phyloP scores from a whole-genome alignment of 2,329 filamentous ascomycete genomes.

The Chaetomiaceae sp. region DNA sequence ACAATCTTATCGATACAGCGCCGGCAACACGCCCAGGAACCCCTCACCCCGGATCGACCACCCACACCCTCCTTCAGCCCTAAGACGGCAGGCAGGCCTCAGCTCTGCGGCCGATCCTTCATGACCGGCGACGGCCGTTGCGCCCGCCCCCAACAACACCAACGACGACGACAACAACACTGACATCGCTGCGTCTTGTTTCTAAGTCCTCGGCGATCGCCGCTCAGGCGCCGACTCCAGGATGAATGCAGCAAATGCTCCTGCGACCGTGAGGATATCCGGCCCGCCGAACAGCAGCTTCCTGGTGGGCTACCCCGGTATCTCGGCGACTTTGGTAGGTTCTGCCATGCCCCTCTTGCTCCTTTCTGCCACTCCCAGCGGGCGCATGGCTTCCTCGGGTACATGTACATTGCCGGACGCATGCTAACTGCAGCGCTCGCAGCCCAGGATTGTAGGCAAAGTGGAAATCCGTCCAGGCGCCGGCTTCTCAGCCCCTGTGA shows the following conservation, averaged over 20 bases:
- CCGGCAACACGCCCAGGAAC: constrained; percentile 13
- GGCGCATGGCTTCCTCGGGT: no score
- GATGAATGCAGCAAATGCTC: constrained; percentile 26
- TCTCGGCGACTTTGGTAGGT: constrained; percentile 92
- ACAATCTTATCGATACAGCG: constrained; percentile 22
- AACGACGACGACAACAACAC: constrained; percentile 8
- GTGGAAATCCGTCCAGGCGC: constrained; percentile 88
- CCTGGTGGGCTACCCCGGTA: constrained; percentile 93
- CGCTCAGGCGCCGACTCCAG: constrained; percentile 19
- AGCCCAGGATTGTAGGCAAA: constrained; percentile 96
- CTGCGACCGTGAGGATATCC: constrained; percentile 77
- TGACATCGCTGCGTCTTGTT: background rate
- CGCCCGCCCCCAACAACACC: constrained; percentile 12
- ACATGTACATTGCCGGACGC: background rate
- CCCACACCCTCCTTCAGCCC: constrained; percentile 16
- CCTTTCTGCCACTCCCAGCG: no score
- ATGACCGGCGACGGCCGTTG: constrained; percentile 24
- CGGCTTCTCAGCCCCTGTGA: constrained; percentile 83
- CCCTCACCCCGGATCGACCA: constrained; percentile 15
- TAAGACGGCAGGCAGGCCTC: constrained; percentile 25
- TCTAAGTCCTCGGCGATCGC: constrained; percentile 10
- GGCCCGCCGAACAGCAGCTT: constrained; percentile 97
- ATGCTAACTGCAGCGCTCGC: constrained; percentile 15
- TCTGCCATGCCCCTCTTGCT: constrained; percentile 9
- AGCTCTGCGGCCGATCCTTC: constrained; percentile 21